Percentiles rank a stretch among this genome's conserved stretches.
Conservation (phyloP, 257 asterid genomes). For the Nicotiana sylvestris region DNA sequence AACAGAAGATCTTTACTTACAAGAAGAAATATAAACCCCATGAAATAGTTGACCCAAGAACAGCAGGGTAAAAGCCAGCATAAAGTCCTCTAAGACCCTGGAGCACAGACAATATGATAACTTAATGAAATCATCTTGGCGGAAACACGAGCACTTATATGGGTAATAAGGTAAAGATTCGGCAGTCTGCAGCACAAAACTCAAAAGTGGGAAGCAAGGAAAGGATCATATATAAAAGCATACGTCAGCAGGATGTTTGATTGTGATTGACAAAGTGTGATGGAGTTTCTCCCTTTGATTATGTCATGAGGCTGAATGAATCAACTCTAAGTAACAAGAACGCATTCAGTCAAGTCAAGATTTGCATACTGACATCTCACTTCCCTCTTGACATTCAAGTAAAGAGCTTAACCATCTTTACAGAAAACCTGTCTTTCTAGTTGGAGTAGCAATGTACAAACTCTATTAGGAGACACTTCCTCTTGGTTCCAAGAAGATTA, state of each 20-base stretch:
- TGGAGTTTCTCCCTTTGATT: background rate
- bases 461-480: background rate
- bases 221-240: background rate
- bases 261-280: background rate
- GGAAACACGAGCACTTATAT: background rate
- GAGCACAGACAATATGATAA: conserved; percentile 13
- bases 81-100: conserved; percentile 94
- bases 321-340: background rate
- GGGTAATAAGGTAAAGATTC: background rate
- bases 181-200: background rate
- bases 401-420: background rate
- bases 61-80: conserved; percentile 94
- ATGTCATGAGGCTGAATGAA: background rate
- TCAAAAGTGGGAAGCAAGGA: background rate
- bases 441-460: background rate
- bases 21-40: conserved; percentile 95
- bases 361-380: background rate
- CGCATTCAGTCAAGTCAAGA: background rate
- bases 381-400: background rate
- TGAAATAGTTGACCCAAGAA: conserved; percentile 94
- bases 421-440: background rate
- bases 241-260: background rate
- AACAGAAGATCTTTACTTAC: conserved; percentile 39
- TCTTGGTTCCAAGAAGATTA: background rate
- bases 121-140: background rate